Conservation (phyloP, 768 basidiomycete species). For the Amanita rubescens region DNA sequence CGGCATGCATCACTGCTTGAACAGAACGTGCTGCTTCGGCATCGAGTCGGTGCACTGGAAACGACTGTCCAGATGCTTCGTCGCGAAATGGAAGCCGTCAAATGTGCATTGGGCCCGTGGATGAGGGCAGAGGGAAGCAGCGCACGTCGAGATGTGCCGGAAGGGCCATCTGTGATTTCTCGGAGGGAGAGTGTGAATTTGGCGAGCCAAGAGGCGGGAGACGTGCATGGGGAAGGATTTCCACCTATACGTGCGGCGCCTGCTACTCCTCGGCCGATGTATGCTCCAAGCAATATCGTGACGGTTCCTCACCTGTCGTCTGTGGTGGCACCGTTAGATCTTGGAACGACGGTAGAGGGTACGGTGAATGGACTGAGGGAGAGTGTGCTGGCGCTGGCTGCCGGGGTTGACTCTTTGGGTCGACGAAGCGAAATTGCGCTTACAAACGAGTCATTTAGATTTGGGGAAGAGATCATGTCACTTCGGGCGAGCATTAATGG, state of each 20-base stretch:
- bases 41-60: slow-evolving; percentile 53
- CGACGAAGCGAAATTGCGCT: slow-evolving; percentile 59
- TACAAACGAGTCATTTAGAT: slow-evolving; percentile 61
- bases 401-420: slow-evolving; percentile 52
- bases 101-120: slow-evolving; percentile 52
- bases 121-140: slow-evolving; percentile 12
- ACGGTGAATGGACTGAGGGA: slow-evolving; percentile 51
- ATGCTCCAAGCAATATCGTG: slow-evolving; percentile 12
- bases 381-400: slow-evolving; percentile 51
- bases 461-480: slow-evolving; percentile 68
- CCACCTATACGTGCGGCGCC: slow-evolving; percentile 6
- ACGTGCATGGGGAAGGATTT: neutral
- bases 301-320: slow-evolving; percentile 20
- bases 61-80: slow-evolving; percentile 40
- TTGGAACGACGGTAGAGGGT: slow-evolving; percentile 57
- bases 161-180: neutral
- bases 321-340: slow-evolving; percentile 52
- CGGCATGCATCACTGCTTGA: slow-evolving; percentile 38
- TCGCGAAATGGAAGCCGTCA: slow-evolving; percentile 50
- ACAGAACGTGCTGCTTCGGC: slow-evolving; percentile 60
- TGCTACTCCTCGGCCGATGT: neutral
- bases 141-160: neutral
- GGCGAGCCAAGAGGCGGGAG: neutral
- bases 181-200: neutral
- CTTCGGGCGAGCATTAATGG: slow-evolving; percentile 67